Conservation (phyloP, 1,139 yeast species). For the Zygoascus meyerae region DNA sequence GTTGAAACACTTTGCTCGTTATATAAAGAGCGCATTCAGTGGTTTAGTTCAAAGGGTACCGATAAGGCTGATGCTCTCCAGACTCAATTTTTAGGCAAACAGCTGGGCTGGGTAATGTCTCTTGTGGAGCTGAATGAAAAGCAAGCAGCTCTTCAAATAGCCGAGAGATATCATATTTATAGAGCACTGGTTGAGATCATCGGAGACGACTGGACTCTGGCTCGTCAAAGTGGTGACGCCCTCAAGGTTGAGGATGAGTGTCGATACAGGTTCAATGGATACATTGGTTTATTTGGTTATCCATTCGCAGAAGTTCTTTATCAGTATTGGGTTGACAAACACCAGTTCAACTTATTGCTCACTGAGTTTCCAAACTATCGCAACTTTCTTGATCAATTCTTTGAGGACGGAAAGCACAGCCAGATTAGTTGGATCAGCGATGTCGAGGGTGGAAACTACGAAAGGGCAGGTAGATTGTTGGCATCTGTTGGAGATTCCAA, state of each 20-base stretch:
- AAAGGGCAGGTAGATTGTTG: slow-evolving; percentile 47
- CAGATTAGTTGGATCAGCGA: slow-evolving; percentile 72
- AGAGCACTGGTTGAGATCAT: slow-evolving; percentile 60
- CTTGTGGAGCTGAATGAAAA: slow-evolving; percentile 45
- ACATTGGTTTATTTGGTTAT: slow-evolving; percentile 59
- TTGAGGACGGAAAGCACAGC: slow-evolving; percentile 46
- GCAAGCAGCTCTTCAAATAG: slow-evolving; percentile 53
- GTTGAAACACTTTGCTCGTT: slow-evolving; percentile 29
- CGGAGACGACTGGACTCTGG: slow-evolving; percentile 43
- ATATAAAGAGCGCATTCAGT: slow-evolving; percentile 27
- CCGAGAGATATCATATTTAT: slow-evolving; percentile 64
- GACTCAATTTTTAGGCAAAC: slow-evolving; percentile 25
- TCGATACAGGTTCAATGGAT: slow-evolving; percentile 39
- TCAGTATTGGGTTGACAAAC: slow-evolving; percentile 50
- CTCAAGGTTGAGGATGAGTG: slow-evolving; percentile 26
- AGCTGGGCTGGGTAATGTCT: slow-evolving; percentile 50
- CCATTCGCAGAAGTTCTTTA: slow-evolving; percentile 65
- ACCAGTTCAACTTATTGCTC: slow-evolving; percentile 51
- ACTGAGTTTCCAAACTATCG: slow-evolving; percentile 53
- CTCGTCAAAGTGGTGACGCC: slow-evolving; percentile 23
- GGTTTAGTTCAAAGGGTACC: slow-evolving; percentile 17
- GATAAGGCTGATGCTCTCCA: slow-evolving; percentile 12
- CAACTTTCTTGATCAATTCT: slow-evolving; percentile 47
- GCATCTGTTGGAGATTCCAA: slow-evolving; percentile 28
- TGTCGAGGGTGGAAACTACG: slow-evolving; percentile 47